Conservation (phyloP, 1,284 basidiomycete genomes). For the Earliella scabrosa region DNA sequence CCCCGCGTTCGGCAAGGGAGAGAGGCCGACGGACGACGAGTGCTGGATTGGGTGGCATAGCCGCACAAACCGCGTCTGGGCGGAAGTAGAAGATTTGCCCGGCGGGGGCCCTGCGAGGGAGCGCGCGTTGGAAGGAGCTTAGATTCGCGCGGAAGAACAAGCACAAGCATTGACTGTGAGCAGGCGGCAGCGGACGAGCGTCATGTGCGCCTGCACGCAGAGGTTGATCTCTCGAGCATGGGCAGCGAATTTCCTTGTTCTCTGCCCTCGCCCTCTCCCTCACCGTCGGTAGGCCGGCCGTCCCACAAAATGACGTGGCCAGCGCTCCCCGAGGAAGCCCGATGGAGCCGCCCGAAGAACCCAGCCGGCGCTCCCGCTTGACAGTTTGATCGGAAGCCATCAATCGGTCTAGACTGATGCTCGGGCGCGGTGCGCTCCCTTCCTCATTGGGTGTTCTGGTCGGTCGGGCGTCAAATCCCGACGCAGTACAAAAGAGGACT, state of each 20-base stretch:
- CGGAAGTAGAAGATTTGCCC: background rate
- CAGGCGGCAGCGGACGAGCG: constrained; percentile 8
- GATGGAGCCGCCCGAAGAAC: too few relatives aligned
- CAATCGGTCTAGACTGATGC: too few relatives aligned
- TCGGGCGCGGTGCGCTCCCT: too few relatives aligned
- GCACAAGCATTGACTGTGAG: too few relatives aligned
- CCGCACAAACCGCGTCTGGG: constrained; percentile 1
- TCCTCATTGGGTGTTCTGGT: too few relatives aligned
- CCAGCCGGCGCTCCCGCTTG: too few relatives aligned
- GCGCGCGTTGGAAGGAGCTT: constrained; percentile 3
- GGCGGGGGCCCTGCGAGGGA: background rate
- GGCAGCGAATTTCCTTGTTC: constrained; percentile 3
- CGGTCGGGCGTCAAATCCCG: too few relatives aligned
- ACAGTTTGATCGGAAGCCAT: too few relatives aligned
- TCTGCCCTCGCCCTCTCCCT: constrained; percentile 16
- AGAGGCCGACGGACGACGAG: background rate
- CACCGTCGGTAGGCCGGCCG: too few relatives aligned
- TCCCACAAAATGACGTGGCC: too few relatives aligned
- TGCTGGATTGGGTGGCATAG: background rate
- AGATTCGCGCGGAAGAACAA: constrained; percentile 12
- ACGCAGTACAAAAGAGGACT: too few relatives aligned
- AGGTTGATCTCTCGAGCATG: constrained; percentile 17
- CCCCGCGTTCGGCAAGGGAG: background rate
- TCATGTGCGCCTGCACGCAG: constrained; percentile 17
- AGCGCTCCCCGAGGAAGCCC: too few relatives aligned